Evolutionary conservation across 768 basidiomycete species (phyloP).

Genomic region (Suillus hirtellus): DNA sequence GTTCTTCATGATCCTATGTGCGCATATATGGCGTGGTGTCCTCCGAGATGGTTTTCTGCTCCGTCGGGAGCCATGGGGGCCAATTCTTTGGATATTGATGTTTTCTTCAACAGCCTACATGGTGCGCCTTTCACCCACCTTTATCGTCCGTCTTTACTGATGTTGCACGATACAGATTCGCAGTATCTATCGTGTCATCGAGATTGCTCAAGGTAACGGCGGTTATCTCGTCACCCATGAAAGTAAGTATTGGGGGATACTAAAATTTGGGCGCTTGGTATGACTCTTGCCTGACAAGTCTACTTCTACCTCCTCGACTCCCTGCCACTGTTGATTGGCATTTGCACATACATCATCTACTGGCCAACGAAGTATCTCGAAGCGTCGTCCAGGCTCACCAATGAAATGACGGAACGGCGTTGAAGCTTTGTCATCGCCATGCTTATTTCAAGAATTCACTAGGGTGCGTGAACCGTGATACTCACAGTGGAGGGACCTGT

Average conservation of each 20-base stretch:
- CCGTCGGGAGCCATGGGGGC: conserved; percentile 22
- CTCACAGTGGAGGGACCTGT: background rate
- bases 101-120: conserved; percentile 28
- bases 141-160: background rate
- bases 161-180: conserved; percentile 21
- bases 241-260: conserved; percentile 13
- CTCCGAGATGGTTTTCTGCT: conserved; percentile 10
- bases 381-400: background rate
- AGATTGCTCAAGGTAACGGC: conserved; percentile 21
- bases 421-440: background rate
- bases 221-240: conserved; percentile 26
- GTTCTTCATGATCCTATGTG: conserved; percentile 21
- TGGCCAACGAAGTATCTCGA: conserved; percentile 32
- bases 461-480: background rate
- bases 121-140: conserved; percentile 17
- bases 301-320: conserved; percentile 33
- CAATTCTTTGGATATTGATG: conserved; percentile 21
- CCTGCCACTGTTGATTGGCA: conserved; percentile 29
- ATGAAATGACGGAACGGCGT: conserved; percentile 6
- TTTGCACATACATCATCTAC: conserved; percentile 22
- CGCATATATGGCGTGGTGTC: conserved; percentile 16
- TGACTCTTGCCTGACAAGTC: conserved; percentile 15
- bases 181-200: conserved; percentile 30
- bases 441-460: background rate
- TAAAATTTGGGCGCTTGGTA: background rate